These are phyloP conservation scores for Colletotrichum kahawae DNA, from an alignment of 2,329 filamentous ascomycete species.

Conservation along the genomic window DNA sequence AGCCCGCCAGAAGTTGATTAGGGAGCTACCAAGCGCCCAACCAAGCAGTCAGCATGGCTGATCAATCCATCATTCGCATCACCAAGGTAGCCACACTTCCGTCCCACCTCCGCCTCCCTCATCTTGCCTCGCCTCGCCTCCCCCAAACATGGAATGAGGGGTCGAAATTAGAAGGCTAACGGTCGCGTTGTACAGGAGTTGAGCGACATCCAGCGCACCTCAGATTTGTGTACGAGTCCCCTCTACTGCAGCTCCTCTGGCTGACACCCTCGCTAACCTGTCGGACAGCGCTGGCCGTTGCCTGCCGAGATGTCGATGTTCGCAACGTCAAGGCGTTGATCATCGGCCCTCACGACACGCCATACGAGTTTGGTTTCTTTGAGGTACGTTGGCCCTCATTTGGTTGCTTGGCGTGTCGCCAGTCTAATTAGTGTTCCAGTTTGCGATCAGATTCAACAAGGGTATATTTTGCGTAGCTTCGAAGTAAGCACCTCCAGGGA, in stretches of 20 bases:
- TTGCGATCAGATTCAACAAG: constrained; percentile 76
- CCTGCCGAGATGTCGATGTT: constrained; percentile 86
- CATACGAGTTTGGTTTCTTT: constrained; percentile 97
- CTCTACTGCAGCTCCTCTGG: background rate
- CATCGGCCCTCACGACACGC: constrained; percentile 90
- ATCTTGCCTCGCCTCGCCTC: background rate
- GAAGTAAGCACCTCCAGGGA: background rate
- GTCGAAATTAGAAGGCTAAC: constrained; percentile 6
- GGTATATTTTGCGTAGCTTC: constrained; percentile 48
- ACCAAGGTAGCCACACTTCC: constrained; percentile 66
- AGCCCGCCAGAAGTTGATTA: background rate
- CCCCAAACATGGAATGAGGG: background rate
- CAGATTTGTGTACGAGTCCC: constrained; percentile 74
- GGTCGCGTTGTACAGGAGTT: constrained; percentile 68
- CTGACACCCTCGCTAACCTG: constrained; percentile 2
- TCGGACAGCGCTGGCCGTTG: constrained; percentile 77
- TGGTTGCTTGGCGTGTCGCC: background rate
- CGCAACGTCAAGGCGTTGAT: constrained; percentile 87
- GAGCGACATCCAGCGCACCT: constrained; percentile 80
- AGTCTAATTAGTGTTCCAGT: constrained; percentile 55
- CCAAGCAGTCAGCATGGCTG: constrained; percentile 62
- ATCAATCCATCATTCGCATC: constrained; percentile 88
- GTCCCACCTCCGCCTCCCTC: constrained; percentile 3
- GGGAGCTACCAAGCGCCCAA: background rate
- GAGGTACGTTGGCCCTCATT: constrained; percentile 63